Conservation (phyloP, 2,329 filamentous ascomycete species). For the Hypocrella siamensis region DNA sequence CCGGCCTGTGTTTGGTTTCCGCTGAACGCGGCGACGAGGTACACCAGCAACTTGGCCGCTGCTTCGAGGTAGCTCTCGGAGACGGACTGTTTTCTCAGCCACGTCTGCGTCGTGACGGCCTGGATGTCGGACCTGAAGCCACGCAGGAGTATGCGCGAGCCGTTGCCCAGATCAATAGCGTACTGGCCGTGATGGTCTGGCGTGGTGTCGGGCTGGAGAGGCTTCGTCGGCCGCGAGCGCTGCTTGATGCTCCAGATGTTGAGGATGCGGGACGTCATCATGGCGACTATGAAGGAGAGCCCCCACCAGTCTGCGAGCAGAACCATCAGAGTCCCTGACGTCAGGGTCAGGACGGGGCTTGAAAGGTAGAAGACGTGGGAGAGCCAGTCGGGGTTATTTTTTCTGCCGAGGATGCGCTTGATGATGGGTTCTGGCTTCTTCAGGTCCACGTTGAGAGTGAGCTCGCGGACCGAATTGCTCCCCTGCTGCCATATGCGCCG, state of each 20-base stretch:
- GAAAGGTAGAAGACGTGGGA: conserved; percentile 33
- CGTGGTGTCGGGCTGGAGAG: conserved; percentile 1
- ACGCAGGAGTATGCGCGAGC: conserved; percentile 34
- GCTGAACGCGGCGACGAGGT: conserved; percentile 36
- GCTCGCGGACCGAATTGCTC: conserved; percentile 4
- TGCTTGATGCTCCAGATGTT: conserved; percentile 42
- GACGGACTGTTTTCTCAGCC: conserved; percentile 35
- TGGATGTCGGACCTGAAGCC: conserved; percentile 40
- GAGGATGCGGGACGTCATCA: conserved; percentile 37
- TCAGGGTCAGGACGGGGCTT: conserved; percentile 29
- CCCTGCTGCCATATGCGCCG: conserved; percentile 12
- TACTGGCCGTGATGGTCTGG: conserved; percentile 22
- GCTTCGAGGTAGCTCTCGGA: conserved; percentile 36
- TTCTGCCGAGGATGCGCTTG: conserved; percentile 7
- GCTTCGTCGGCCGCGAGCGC: conserved; percentile 16
- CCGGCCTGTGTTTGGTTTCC: conserved; percentile 39
- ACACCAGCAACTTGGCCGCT: conserved; percentile 39
- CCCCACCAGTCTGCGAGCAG: conserved; percentile 37
- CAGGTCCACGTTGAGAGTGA: conserved; percentile 15
- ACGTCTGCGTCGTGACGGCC: conserved; percentile 40
- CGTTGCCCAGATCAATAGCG: conserved; percentile 33
- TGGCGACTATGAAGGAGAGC: conserved; percentile 26
- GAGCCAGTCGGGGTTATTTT: conserved; percentile 23
- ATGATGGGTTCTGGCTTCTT: conserved; percentile 4
- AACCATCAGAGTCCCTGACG: conserved; percentile 26